Percentiles rank a stretch among this genome's conserved stretches.
These are phyloP conservation scores for Theobroma cacao DNA, from an alignment of 345 rosid species.

Conservation along the genomic window DNA sequence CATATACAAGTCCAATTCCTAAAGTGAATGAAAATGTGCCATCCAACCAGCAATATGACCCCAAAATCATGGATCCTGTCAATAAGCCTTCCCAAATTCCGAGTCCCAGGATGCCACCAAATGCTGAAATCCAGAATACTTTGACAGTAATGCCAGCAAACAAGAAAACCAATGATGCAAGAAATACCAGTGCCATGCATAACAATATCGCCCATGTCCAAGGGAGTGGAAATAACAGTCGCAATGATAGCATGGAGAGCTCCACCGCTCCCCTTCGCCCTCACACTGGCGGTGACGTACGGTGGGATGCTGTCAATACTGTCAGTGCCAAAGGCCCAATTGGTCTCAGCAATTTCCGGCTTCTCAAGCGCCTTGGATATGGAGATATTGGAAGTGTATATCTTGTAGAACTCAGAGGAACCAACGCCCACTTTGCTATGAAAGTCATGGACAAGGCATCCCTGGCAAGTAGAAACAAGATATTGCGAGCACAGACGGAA, in stretches of 20 bases:
- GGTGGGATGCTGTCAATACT: constrained; percentile 7
- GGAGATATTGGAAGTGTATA: constrained; percentile 37
- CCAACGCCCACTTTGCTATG: constrained; percentile 7
- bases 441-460: constrained; percentile 23
- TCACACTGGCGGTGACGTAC: not conserved
- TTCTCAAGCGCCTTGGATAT: constrained; percentile 14
- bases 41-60: not conserved
- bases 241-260: constrained; percentile 74
- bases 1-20: not conserved
- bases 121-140: not conserved
- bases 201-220: constrained; percentile 7
- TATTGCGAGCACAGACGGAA: constrained; percentile 18
- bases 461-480: constrained; percentile 17
- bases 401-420: constrained; percentile 45
- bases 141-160: not conserved
- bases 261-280: constrained; percentile 37
- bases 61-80: not conserved
- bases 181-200: not conserved
- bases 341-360: not conserved
- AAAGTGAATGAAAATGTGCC: not conserved
- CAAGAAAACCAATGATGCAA: not conserved
- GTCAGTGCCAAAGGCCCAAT: not conserved
- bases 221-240: constrained; percentile 19
- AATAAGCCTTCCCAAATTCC: not conserved
- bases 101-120: not conserved